Evolutionary conservation across 805 yeast genomes (phyloP), one percentile per base, ranked within the genome.

Genomic region (Saccharomycopsis sp.): DNA sequence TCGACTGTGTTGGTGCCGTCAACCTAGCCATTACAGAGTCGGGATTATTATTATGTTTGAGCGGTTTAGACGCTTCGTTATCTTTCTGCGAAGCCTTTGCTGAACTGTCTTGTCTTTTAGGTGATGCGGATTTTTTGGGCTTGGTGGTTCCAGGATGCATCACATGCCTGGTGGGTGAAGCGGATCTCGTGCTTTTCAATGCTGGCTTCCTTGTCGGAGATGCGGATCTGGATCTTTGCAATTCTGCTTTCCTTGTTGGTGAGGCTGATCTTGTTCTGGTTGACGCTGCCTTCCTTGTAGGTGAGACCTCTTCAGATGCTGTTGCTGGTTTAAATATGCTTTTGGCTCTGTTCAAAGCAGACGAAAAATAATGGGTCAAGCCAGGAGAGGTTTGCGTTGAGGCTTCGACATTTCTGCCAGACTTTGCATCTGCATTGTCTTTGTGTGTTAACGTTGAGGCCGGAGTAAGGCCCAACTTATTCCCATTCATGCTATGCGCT

Each of bases 251-350:
- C 29, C 29, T 25, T 25, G 29, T 10, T 10, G 29, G n/a, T 10
- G 29, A 25, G 29, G 12, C n/a, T n/a, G n/a, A n/a, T n/a, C n/a
- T n/a, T 25, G 29, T 25, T 25, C 29, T 25, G 9, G 9, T n/a
- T 25, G 29, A n/a, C n/a, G 29, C 29, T 25, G n/a, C n/a, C n/a
- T n/a, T n/a, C n/a, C n/a, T n/a, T n/a, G n/a, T n/a, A n/a, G n/a
- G n/a, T n/a, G n/a, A n/a, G n/a, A n/a, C n/a, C n/a, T n/a, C n/a
- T n/a, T n/a, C n/a, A n/a, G n/a, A n/a, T n/a, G n/a, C n/a, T n/a
- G n/a, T n/a, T n/a, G n/a, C n/a, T n/a, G 36, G 41, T 27, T 42
- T 38, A 37, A 46, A 46, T n/a, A 46, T 42, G 26, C 49, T 42
- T 32, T 43, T 42, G 4, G 49, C 43, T 4, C 39, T 30, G 21